A percentile compares a stretch with the other conserved stretches of the same genome.
These are phyloP conservation scores for Rubus parviflorus DNA, from an alignment of 306 rosid species.

Conservation along the genomic window DNA sequence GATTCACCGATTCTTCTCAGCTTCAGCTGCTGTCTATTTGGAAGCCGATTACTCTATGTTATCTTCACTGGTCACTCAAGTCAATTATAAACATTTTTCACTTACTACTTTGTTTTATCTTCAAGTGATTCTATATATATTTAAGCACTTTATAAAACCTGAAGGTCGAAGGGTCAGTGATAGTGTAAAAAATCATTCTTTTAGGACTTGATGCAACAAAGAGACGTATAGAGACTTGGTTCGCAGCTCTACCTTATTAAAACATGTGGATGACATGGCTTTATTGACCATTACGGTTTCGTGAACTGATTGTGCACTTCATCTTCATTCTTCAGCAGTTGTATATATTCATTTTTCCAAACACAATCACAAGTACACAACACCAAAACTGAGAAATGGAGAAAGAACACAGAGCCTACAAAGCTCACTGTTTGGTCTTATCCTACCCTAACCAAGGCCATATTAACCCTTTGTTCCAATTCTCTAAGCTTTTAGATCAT, in stretches of 20 bases:
- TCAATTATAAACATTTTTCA: too few species aligned
- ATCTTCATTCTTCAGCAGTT: background rate
- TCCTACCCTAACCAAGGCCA: conserved; percentile 43
- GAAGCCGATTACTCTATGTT: too few species aligned
- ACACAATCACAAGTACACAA: background rate
- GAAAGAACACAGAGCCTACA: conserved; percentile 5
- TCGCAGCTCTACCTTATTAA: background rate
- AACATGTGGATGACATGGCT: too few species aligned
- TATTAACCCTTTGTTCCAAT: conserved; percentile 41
- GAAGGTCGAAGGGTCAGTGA: too few species aligned
- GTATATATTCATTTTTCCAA: too few species aligned
- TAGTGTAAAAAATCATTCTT: too few species aligned
- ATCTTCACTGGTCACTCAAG: too few species aligned
- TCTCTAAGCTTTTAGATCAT: conserved; percentile 38
- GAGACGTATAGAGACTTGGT: background rate
- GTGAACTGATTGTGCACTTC: background rate
- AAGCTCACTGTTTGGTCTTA: conserved; percentile 33
- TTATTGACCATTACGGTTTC: background rate
- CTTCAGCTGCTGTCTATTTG: too few species aligned
- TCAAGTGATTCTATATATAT: too few species aligned
- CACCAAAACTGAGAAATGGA: conserved; percentile 17
- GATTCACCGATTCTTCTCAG: too few species aligned
- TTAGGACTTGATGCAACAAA: background rate
- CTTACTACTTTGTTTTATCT: too few species aligned
- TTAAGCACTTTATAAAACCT: too few species aligned